These are phyloP conservation scores for Hygrocybe punicea DNA, from an alignment of 768 basidiomycete genomes.

Conservation along the genomic window DNA sequence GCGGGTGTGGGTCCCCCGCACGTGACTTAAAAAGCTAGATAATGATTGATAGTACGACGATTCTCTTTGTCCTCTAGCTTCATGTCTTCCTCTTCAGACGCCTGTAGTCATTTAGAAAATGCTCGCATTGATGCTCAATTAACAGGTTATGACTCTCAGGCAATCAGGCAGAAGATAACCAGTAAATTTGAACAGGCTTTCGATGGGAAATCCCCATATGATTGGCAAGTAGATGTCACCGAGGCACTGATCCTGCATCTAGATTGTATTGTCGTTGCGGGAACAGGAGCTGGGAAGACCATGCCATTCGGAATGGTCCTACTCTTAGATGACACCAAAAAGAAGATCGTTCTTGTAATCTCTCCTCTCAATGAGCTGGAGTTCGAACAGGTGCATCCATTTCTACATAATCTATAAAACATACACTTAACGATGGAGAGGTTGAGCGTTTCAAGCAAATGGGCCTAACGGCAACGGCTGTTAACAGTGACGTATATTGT, in stretches of 20 bases:
- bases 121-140: too few relatives aligned
- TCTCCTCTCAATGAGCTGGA: conserved; percentile 39
- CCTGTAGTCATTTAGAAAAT: too few relatives aligned
- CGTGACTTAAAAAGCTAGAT: too few relatives aligned
- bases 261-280: conserved; percentile 29
- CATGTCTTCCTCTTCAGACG: too few relatives aligned
- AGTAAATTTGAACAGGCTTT: neutral
- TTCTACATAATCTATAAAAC: neutral
- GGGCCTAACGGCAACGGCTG: conserved; percentile 29
- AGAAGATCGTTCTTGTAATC: conserved; percentile 30
- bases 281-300: neutral
- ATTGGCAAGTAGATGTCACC: conserved; percentile 40
- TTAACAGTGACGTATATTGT: too few relatives aligned
- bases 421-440: neutral
- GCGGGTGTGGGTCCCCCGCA: too few relatives aligned
- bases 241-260: conserved; percentile 33
- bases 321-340: conserved; percentile 7
- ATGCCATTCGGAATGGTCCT: conserved; percentile 18
- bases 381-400: conserved; percentile 34
- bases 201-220: conserved; percentile 21
- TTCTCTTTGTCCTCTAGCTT: too few relatives aligned
- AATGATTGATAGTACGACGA: too few relatives aligned
- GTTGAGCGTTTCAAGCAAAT: conserved; percentile 8
- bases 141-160: too few relatives aligned
- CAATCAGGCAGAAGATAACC: too few relatives aligned